These are phyloP conservation scores for Petunia axillaris DNA, from an alignment of 257 asterid species.

Conservation along the genomic window DNA sequence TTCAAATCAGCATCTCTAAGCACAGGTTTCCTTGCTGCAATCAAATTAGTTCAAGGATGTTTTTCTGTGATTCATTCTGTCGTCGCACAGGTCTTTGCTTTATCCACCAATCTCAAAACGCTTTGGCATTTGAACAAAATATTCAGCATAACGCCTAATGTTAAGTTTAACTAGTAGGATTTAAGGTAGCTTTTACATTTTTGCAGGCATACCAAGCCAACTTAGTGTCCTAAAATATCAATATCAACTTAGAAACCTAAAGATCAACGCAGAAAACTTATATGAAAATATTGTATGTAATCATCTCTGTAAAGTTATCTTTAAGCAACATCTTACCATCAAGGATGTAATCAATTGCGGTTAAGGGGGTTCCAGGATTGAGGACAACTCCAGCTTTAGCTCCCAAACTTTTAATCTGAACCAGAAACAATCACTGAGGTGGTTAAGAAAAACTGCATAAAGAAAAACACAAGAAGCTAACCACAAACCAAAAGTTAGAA, in stretches of 20 bases:
- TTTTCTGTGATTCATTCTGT: not conserved
- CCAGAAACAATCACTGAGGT: constrained; percentile 21
- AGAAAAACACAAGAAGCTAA: not conserved
- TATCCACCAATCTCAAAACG: not conserved
- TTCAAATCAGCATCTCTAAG: constrained; percentile 10
- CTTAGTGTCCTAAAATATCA: not conserved
- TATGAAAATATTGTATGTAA: not conserved
- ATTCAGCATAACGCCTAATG: not conserved
- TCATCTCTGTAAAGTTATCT: constrained; percentile 18
- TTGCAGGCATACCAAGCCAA: not conserved
- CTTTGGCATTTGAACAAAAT: not conserved
- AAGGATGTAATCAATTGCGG: constrained; percentile 84
- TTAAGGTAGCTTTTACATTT: not conserved
- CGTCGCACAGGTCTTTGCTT: not conserved
- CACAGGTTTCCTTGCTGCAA: not conserved
- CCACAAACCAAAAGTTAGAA: not conserved
- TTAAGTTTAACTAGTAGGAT: not conserved
- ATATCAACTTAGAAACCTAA: not conserved
- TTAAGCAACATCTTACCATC: constrained; percentile 65
- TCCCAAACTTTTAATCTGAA: constrained; percentile 82
- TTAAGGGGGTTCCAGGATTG: constrained; percentile 93
- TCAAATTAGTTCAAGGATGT: constrained; percentile 3
- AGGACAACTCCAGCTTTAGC: constrained; percentile 99
- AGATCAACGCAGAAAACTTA: constrained; percentile 16
- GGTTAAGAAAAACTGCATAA: constrained; percentile 28